Base-by-base conservation (phyloP, 371 early-diverging fungal species). In the Vairimorpha apis region DNA sequence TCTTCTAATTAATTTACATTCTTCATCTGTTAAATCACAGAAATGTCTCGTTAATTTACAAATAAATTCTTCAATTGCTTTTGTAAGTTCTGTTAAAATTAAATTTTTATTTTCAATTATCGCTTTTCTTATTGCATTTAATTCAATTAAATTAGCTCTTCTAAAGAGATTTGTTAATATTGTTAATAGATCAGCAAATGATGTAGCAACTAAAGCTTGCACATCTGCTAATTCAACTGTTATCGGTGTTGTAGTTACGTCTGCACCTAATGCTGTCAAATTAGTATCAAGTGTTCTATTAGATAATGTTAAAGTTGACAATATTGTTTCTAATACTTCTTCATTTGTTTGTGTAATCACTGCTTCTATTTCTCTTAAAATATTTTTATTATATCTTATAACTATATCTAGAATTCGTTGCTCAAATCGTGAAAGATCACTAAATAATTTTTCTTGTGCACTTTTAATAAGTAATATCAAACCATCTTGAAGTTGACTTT, bases 331-430 rank as follows among this genome's bases (percentile, higher is more conserved):
- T 41, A 63, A 43, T 7, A 63, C 2, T 21, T 63, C 63, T 3
- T 43, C 29, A 43, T 63, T 63, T 18, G 63, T 63, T 21, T 1
- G 3, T 5, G 63, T 43, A 30, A 63, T 37, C 10, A 63, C 12
- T 23, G 14, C 63, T 7, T 63, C 63, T 41, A 25, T 14, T 32
- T 63, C 63, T 14, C 37, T 38, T 43, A 63, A 37, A 10, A 63
- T 63, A 25, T 43, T 18, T 21, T 63, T 37, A 43, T 37, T 63
- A 41, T 32, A 13, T 18, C 7, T n/a, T 41, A 32, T 63, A 4
- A 63, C 23, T 21, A 63, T 33, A 27, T 41, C 63, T 43, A 23
- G 0, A 2, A 63, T 63, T 29, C 23, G n/a, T 25, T 63, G 41
- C 32, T 63, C 63, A 13, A 63, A 10, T 63, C 35, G 38, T 7